phyloP scores from a whole-genome alignment of 371 early-diverging fungal species.

The Nematocida ironsii region DNA sequence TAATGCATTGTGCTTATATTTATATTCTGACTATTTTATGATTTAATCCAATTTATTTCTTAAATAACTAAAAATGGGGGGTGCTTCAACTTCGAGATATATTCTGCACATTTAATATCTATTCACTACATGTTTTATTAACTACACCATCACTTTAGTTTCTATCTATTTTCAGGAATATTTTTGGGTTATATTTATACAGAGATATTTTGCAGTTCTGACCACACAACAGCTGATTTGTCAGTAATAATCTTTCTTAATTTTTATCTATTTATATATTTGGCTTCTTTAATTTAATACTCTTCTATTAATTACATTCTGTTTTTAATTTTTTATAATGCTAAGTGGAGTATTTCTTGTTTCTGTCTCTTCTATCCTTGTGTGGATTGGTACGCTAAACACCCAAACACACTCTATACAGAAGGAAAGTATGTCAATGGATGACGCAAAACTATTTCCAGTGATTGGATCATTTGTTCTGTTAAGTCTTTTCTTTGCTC shows the following conservation, averaged over 20 bases:
- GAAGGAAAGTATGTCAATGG: constrained; percentile 43
- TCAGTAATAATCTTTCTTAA: no score
- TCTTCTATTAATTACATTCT: constrained; percentile 13
- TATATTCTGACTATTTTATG: no score
- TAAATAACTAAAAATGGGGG: no score
- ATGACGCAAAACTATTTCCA: constrained; percentile 46
- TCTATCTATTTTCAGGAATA: background rate
- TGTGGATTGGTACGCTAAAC: constrained; percentile 17
- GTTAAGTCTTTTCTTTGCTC: constrained; percentile 28
- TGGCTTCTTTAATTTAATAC: background rate
- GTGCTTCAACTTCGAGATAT: no score
- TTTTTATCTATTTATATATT: no score
- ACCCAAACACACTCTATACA: background rate
- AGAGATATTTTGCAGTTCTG: no score
- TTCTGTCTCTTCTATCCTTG: constrained; percentile 46
- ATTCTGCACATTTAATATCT: no score
- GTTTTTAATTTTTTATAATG: constrained; percentile 47
- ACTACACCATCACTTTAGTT: background rate
- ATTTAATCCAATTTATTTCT: no score
- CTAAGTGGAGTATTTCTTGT: constrained; percentile 55
- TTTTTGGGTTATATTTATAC: background rate
- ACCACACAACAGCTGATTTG: no score
- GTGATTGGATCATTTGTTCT: constrained; percentile 28
- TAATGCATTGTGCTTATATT: no score
- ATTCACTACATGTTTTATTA: no score